These are phyloP conservation scores for Lactarius trivialis DNA, from an alignment of 768 basidiomycete species.

Conservation along the genomic window DNA sequence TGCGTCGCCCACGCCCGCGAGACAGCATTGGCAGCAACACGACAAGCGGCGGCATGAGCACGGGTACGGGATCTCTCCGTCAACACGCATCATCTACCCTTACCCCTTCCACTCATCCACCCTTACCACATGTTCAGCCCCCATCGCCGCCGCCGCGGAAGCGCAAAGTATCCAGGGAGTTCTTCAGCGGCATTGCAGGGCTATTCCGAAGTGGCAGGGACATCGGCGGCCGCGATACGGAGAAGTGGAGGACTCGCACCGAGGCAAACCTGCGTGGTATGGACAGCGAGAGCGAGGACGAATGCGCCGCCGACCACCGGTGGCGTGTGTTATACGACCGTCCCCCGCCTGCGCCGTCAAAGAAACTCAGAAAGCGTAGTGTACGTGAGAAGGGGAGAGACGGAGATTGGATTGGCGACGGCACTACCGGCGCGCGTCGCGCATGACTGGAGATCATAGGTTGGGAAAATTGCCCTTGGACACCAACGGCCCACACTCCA, in stretches of 20 bases:
- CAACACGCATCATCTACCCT: slow-evolving; percentile 8
- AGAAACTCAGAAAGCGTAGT: too few relatives aligned
- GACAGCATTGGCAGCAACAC: slow-evolving; percentile 8
- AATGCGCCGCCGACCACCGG: too few relatives aligned
- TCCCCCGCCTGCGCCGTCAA: too few relatives aligned
- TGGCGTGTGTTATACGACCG: too few relatives aligned
- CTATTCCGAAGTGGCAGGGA: slow-evolving; percentile 14
- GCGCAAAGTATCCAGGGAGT: slow-evolving; percentile 16
- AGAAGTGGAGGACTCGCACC: slow-evolving; percentile 35
- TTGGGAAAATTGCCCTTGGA: too few relatives aligned
- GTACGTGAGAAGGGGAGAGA: too few relatives aligned
- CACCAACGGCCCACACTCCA: too few relatives aligned
- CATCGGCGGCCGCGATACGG: not conserved
- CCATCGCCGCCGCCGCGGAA: slow-evolving; percentile 3
- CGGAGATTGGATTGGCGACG: too few relatives aligned
- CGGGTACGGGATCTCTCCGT: slow-evolving; percentile 19
- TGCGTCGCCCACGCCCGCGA: not conserved
- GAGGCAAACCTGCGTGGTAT: slow-evolving; percentile 30
- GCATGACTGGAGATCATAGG: too few relatives aligned
- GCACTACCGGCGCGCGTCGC: too few relatives aligned
- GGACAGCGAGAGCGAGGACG: slow-evolving; percentile 29
- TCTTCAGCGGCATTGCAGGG: slow-evolving; percentile 20
- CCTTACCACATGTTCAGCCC: not conserved
- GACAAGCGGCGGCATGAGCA: slow-evolving; percentile 19
- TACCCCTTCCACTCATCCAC: not conserved